Evolutionary conservation across 2,329 filamentous ascomycete species (phyloP), one percentile per base, ranked within the genome.

Genomic region (Venturia carpophila): DNA sequence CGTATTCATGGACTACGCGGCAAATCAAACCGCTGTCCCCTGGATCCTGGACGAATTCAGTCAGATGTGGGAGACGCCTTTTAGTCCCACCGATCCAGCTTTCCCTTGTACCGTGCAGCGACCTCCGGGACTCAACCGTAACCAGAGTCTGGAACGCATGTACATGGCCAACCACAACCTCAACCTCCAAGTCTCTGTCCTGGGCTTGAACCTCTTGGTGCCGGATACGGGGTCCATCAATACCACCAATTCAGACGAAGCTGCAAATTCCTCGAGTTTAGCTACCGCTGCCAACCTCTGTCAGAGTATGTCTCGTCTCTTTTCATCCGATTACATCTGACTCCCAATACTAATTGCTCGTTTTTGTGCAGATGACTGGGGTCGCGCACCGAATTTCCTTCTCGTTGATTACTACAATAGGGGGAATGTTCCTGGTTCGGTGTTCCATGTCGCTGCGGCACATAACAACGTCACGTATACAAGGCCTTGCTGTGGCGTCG

Each of bases 111-210:
- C 79, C 0, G 81, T 87, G 45, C 85, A 96, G 72, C 87, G 92
- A 0, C 92, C 92, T 0, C 90, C 90, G 0, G 78, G 83, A 55
- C 78, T 95, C 66, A 71, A 77, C 2, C 71, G 73, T 0, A 76
- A 81, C 1, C 73, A 75, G 19, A 73, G 73, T 0, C 78, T 79
- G 66, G 79, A 87, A 39, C 82, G 87, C 55, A 81, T 96, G 76
- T 95, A 92, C 73, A 82, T 96, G 72, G 84, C 89, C 71, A 97
- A 97, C 76, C 92, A 97, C 79, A 97, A 97, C 73, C 82, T 96
- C 66, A 96, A 96, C 74, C 82, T 88, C 66, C 82, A 92, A 69
- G 83, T 11, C 56, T 63, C 56, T 15, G 34, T 67, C 9, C 64
- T 67, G 11, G 73, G 73, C 0, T 56, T 69, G 5, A 70, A 66